Evolutionary conservation across 2,329 filamentous ascomycete species (phyloP).

Genomic region (Penicillium thymicola): DNA sequence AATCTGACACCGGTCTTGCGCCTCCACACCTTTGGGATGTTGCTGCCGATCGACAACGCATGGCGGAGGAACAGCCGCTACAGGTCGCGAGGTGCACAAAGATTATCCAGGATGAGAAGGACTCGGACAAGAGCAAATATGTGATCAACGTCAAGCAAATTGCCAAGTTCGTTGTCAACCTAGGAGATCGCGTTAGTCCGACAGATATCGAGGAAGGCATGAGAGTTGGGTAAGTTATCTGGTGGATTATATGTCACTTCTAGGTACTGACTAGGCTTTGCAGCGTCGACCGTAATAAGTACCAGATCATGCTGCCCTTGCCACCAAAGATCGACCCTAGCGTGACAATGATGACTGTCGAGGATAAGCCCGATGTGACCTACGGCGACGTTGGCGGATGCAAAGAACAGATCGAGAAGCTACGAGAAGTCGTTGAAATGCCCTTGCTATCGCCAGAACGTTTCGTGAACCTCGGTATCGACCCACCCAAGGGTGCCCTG

Average conservation of each 20-base stretch:
- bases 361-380: constrained; percentile 98
- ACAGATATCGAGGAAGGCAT: constrained; percentile 99
- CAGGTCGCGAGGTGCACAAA: constrained; percentile 98
- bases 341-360: constrained; percentile 99
- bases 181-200: constrained; percentile 92
- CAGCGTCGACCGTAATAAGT: constrained; percentile 94
- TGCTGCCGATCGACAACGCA: constrained; percentile 94
- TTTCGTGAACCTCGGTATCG: constrained; percentile 98
- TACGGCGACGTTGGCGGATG: constrained; percentile 98
- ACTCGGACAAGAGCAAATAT: constrained; percentile 98
- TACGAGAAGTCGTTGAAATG: constrained; percentile 98
- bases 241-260: background rate
- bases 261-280: constrained; percentile 9
- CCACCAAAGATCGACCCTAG: constrained; percentile 98
- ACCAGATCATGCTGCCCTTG: constrained; percentile 93
- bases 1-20: constrained; percentile 97
- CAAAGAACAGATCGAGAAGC: constrained; percentile 99
- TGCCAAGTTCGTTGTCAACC: constrained; percentile 97
- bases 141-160: constrained; percentile 99
- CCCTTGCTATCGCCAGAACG: constrained; percentile 92
- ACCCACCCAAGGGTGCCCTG: constrained; percentile 94
- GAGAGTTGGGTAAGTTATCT: constrained; percentile 70
- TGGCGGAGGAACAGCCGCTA: constrained; percentile 96
- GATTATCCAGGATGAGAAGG: constrained; percentile 96
- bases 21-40: constrained; percentile 99